phyloP scores from a whole-genome alignment of 768 basidiomycete species.

The Harrya chromipes region DNA sequence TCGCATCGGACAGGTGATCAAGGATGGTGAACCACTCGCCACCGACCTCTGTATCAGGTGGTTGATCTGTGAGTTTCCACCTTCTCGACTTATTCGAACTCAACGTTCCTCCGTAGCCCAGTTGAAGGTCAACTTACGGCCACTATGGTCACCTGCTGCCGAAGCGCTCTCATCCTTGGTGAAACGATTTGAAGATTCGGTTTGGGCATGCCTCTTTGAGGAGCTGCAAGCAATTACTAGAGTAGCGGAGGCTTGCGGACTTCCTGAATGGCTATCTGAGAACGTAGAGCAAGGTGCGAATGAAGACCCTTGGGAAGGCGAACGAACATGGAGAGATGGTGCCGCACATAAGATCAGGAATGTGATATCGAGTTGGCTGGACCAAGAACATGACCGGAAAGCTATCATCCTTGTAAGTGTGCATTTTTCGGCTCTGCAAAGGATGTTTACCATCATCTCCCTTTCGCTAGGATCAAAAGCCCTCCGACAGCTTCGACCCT shows the following conservation, averaged over 20 bases:
- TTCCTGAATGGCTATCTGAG: slow-evolving; percentile 29
- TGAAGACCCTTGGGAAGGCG: slow-evolving; percentile 54
- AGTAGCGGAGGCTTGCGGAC: neutral
- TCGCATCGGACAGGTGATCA: slow-evolving; percentile 61
- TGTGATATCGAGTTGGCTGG: slow-evolving; percentile 49
- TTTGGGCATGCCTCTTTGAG: slow-evolving; percentile 69
- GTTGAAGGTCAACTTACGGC: slow-evolving; percentile 89
- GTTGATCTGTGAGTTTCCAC: slow-evolving; percentile 57
- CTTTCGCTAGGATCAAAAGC: slow-evolving; percentile 35
- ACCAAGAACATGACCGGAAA: slow-evolving; percentile 24
- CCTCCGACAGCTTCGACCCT: slow-evolving; percentile 62
- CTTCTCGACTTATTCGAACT: neutral
- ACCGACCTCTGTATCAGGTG: slow-evolving; percentile 68
- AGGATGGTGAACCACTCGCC: slow-evolving; percentile 46
- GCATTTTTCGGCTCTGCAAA: neutral
- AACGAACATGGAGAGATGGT: slow-evolving; percentile 75
- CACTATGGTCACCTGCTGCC: slow-evolving; percentile 82
- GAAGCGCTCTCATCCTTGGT: slow-evolving; percentile 56
- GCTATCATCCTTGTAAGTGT: slow-evolving; percentile 36
- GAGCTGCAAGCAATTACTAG: slow-evolving; percentile 47
- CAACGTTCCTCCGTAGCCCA: slow-evolving; percentile 53
- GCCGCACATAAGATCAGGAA: slow-evolving; percentile 58
- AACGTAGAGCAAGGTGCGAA: slow-evolving; percentile 18
- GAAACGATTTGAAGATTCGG: slow-evolving; percentile 57
- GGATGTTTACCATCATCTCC: neutral